Conservation (phyloP, 371 early-diverging fungal species). For the Scutellospora calospora region DNA sequence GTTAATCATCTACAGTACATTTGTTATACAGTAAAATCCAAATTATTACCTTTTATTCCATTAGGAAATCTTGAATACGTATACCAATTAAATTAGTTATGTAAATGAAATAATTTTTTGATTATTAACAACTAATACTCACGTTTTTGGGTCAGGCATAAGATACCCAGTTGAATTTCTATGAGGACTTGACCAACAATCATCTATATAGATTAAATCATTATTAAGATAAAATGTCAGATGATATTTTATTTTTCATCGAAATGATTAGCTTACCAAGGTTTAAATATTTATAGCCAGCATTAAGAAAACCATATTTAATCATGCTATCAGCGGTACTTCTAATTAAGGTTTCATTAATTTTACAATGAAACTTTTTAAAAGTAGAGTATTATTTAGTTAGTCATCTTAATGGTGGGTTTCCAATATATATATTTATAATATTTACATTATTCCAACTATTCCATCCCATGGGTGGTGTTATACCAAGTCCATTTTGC, state of each 20-base stretch:
- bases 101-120: slow-evolving; percentile 6
- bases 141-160: background rate
- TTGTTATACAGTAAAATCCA: too few species aligned
- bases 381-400: background rate
- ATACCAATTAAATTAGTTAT: background rate
- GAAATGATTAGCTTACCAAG: background rate
- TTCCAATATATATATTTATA: background rate
- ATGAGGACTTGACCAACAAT: slow-evolving; percentile 44
- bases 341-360: slow-evolving; percentile 47
- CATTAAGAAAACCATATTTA: slow-evolving; percentile 29
- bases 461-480: slow-evolving; percentile 27
- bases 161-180: background rate
- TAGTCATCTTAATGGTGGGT: background rate
- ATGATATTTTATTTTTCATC: background rate
- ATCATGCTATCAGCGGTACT: slow-evolving; percentile 44
- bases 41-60: slow-evolving; percentile 46
- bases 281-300: slow-evolving; percentile 48
- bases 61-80: slow-evolving; percentile 39
- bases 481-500: background rate
- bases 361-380: slow-evolving; percentile 45
- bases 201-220: slow-evolving; percentile 26
- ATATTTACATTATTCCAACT: slow-evolving; percentile 15
- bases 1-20: background rate
- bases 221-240: background rate
- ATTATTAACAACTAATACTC: background rate